A percentile compares a stretch with the other conserved stretches of the same genome.
These are phyloP conservation scores for Forsythia suspensa DNA, from an alignment of 257 asterid genomes.

Conservation along the genomic window DNA sequence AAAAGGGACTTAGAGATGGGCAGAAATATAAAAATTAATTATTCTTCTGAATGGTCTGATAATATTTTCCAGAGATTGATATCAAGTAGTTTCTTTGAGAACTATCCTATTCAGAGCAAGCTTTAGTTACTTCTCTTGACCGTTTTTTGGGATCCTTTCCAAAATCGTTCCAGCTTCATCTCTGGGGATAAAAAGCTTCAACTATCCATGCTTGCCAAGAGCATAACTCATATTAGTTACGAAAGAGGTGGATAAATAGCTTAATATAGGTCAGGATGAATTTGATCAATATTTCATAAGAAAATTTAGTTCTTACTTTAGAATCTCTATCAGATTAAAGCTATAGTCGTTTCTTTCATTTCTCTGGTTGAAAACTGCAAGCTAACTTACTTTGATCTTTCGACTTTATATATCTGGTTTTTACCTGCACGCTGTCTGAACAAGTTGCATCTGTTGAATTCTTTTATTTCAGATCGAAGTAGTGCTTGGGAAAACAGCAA, in stretches of 20 bases:
- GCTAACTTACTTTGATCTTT: not conserved
- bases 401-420: not conserved
- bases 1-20: not conserved
- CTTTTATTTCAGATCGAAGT: conserved; percentile 58
- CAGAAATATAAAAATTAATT: not conserved
- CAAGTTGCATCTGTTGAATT: not conserved
- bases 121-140: not conserved
- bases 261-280: not conserved
- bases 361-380: not conserved
- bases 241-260: not conserved
- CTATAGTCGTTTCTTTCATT: not conserved
- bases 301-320: not conserved
- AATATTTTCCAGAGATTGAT: not conserved
- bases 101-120: not conserved
- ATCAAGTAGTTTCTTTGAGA: not conserved
- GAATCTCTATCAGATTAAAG: not conserved
- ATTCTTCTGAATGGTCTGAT: not conserved
- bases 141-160: not conserved
- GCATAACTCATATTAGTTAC: not conserved
- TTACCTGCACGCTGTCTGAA: not conserved
- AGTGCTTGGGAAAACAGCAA: conserved; percentile 64
- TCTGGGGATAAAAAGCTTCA: not conserved
- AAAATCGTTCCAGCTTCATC: not conserved
- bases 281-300: not conserved
- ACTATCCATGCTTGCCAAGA: not conserved